These are phyloP conservation scores for Canavalia ensiformis DNA, from an alignment of 306 rosid species.

Conservation along the genomic window DNA sequence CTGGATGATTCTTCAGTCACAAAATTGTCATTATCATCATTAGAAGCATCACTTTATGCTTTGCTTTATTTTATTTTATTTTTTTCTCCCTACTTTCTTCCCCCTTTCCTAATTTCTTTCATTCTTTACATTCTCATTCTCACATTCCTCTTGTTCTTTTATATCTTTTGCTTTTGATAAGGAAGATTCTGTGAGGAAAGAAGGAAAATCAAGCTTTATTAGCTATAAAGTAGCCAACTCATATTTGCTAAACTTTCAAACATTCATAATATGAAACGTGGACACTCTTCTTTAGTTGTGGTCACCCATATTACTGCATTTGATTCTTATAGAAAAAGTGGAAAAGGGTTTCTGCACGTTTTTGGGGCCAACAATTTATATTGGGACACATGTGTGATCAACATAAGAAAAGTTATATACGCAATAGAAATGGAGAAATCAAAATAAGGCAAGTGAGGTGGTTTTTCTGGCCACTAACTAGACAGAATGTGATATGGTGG, in stretches of 20 bases:
- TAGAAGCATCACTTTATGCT: conserved; percentile 39
- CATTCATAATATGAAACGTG: conserved; percentile 37
- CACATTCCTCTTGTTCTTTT: conserved; percentile 10
- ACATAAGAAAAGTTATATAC: conserved; percentile 29
- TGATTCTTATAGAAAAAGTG: not conserved
- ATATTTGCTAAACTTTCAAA: not conserved
- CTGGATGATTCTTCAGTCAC: conserved; percentile 45
- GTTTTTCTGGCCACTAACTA: conserved; percentile 34
- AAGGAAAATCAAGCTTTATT: conserved; percentile 14
- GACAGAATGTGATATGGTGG: conserved; percentile 43
- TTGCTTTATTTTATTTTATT: not conserved
- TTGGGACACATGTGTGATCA: not conserved
- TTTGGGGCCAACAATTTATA: not conserved
- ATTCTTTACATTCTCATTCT: conserved; percentile 19
- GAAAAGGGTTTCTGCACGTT: not conserved
- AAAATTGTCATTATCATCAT: conserved; percentile 27
- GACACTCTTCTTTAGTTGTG: not conserved
- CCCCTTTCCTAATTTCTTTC: conserved; percentile 31
- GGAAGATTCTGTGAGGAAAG: conserved; percentile 33
- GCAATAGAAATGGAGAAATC: conserved; percentile 6
- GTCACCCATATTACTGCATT: not conserved
- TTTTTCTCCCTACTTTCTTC: conserved; percentile 31
- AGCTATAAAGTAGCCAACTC: conserved; percentile 22
- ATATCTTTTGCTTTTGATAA: conserved; percentile 8
- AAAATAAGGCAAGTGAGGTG: not conserved